A percentile compares a stretch with the other conserved stretches of the same genome.
Conservation (phyloP, 176 grass and related monocot species). For the Zoysia pacifica region DNA sequence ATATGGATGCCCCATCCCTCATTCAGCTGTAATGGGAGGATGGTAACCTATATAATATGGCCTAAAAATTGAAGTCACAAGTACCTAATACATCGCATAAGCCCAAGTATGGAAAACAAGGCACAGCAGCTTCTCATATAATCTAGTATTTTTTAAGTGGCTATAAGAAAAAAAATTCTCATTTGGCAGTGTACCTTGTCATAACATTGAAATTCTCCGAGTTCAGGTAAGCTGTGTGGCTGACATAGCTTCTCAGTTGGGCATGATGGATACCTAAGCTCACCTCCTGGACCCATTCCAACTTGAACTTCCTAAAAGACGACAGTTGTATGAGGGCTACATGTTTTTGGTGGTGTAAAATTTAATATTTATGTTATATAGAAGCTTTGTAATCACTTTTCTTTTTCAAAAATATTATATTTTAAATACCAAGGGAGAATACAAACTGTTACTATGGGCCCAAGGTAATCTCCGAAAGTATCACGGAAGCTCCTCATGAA, state of each 20-base stretch:
- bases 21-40: not conserved
- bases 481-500: conserved; percentile 85
- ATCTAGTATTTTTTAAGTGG: conserved; percentile 2
- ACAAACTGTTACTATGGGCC: conserved; percentile 65
- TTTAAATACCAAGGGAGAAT: conserved; percentile 32
- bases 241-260: conserved; percentile 60
- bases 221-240: conserved; percentile 40
- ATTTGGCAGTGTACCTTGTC: conserved; percentile 56
- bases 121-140: not conserved
- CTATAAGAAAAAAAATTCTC: not conserved
- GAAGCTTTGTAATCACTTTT: not conserved
- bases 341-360: conserved; percentile 18
- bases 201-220: conserved; percentile 81
- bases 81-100: not conserved
- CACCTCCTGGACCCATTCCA: conserved; percentile 83
- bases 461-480: conserved; percentile 68
- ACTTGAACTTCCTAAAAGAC: conserved; percentile 70
- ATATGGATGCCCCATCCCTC: conserved; percentile 12
- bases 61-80: conserved; percentile 16
- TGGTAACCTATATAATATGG: not conserved
- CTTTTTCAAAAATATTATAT: not conserved
- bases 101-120: conserved; percentile 16
- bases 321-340: conserved; percentile 14
- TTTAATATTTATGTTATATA: not conserved
- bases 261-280: conserved; percentile 78